Evolutionary conservation across 768 basidiomycete species (phyloP), one percentile per base, ranked within the genome.

Genomic region (Holtermanniella nyarrowii): DNA sequence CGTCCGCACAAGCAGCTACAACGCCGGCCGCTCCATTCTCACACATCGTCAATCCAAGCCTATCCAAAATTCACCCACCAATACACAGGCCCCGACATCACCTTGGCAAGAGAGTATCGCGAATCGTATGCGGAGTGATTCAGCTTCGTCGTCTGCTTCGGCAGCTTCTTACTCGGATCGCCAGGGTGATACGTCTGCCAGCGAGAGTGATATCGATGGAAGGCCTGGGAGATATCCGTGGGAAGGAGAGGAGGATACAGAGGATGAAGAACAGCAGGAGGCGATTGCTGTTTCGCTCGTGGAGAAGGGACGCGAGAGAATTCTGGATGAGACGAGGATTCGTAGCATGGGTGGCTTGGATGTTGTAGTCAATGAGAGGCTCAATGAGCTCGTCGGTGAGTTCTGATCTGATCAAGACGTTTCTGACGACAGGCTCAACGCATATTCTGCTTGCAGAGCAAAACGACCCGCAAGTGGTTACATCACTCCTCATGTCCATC

Each of bases 361-460:
- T 11, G 54, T 48, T 5, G 43, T 70, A 49, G 61, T 53, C 5
- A 55, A 59, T 13, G 62, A 62, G 10, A 53, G 57, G 14, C 60
- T 69, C 26, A 45, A 52, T 5, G 55, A 61, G 5, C 48, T 69
- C 42, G 48, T 54, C 31, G 90, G 89, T 91, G 66, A 61, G 82
- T 59, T 5, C 31, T 21, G 22, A 26, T 42, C 20, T 26, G 3
- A 37, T 43, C 20, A 7, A 5, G 21, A 45, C 23, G 4, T 48
- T 31, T n/a, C 52, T 61, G 31, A 54, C 46, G 23, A 23, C 63
- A 96, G 93, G 84, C 16, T 89, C 89, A 18, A 99, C 93, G 0
- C 93, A 99, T 77, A 78, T 99, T 44, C 77, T 96, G 25, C 79
- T 99, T 39, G 82, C 86, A 31, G 86, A 82, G 61, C 80, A 79